phyloP scores from a whole-genome alignment of 257 asterid species.

The Solanum habrochaites region DNA sequence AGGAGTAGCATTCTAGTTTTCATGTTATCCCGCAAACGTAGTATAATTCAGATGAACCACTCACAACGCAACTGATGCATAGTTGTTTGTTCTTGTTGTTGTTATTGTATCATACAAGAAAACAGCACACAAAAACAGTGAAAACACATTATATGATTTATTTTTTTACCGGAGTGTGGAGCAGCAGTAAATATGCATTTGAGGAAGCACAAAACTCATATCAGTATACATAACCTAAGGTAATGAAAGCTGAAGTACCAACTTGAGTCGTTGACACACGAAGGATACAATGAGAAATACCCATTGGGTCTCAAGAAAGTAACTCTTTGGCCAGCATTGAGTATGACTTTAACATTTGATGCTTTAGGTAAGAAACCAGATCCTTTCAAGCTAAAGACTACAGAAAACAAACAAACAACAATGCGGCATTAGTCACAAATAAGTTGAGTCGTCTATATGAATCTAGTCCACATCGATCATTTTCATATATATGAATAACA shows the following conservation, averaged over 20 bases:
- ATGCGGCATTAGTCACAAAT: neutral
- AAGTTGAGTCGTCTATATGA: neutral
- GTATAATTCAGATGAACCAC: neutral
- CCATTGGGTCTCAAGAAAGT: slow-evolving; percentile 81
- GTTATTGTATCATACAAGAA: neutral
- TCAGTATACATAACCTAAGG: neutral
- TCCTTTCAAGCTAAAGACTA: slow-evolving; percentile 58
- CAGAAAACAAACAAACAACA: neutral
- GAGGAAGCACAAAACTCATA: neutral
- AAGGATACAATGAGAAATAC: slow-evolving; percentile 96
- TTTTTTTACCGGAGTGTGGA: neutral
- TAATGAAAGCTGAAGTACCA: neutral
- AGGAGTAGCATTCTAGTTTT: neutral
- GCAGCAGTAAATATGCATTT: neutral
- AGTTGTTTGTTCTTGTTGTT: neutral
- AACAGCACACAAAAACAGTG: neutral
- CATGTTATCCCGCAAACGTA: neutral
- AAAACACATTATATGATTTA: neutral
- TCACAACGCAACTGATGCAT: neutral
- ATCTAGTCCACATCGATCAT: neutral
- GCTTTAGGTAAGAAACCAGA: slow-evolving; percentile 62
- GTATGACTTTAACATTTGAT: slow-evolving; percentile 64
- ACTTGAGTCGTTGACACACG: neutral
- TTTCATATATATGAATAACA: neutral
- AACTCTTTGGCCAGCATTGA: slow-evolving; percentile 81